phyloP scores from a whole-genome alignment of 1,284 basidiomycete genomes.

The Sporisorium exsertum region DNA sequence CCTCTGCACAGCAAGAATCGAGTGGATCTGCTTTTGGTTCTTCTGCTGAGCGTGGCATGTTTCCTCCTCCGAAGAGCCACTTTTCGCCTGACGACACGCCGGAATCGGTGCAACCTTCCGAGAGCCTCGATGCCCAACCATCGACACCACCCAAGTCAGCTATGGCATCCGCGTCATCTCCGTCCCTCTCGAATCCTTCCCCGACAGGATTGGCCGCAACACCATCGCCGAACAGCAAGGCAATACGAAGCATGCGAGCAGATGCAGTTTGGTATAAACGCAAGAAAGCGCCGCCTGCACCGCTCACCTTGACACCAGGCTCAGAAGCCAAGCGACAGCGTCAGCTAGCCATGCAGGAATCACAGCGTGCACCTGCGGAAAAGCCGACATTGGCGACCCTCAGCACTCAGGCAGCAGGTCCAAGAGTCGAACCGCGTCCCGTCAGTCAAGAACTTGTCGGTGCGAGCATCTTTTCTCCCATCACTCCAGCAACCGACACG shows the following conservation, averaged over 20 bases:
- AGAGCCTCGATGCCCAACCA: background rate
- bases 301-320: constrained; percentile 35
- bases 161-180: background rate
- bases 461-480: constrained; percentile 42
- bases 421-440: constrained; percentile 10
- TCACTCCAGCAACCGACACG: constrained; percentile 27
- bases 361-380: background rate
- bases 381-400: constrained; percentile 4
- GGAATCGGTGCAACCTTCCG: constrained; percentile 12
- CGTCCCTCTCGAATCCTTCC: constrained; percentile 8
- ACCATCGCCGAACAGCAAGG: constrained; percentile 30
- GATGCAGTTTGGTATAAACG: constrained; percentile 49
- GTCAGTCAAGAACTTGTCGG: constrained; percentile 20
- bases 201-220: constrained; percentile 7
- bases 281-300: constrained; percentile 51
- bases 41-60: constrained; percentile 13
- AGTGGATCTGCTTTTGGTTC: constrained; percentile 28
- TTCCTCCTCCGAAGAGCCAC: constrained; percentile 17
- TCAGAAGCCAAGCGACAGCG: constrained; percentile 31
- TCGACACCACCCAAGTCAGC: constrained; percentile 8
- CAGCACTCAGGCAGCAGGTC: background rate
- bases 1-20: constrained; percentile 29
- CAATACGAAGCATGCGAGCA: constrained; percentile 44
- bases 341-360: constrained; percentile 16
- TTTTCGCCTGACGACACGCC: constrained; percentile 34